phyloP scores from a whole-genome alignment of 1,139 yeast species.

The Geotrichum restrictum region DNA sequence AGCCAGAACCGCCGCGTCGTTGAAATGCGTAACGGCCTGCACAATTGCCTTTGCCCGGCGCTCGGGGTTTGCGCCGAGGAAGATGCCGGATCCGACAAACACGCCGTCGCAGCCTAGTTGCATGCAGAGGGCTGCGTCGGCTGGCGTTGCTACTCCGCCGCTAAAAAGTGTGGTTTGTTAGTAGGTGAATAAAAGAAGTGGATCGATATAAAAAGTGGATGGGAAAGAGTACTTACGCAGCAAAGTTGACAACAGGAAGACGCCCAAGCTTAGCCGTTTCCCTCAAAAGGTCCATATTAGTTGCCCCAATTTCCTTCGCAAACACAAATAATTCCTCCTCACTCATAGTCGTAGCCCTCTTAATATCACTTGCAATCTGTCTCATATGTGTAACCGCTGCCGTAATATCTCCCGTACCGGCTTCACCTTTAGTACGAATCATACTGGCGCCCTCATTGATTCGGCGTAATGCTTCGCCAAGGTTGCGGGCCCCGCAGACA shows the following conservation, averaged over 20 bases:
- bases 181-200: too few relatives aligned
- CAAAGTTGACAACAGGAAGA: conserved; percentile 81
- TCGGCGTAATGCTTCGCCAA: conserved; percentile 82
- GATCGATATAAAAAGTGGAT: too few relatives aligned
- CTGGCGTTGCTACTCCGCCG: conserved; percentile 87
- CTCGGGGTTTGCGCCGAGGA: conserved; percentile 71
- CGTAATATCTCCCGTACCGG: conserved; percentile 84
- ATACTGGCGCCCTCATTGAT: conserved; percentile 82
- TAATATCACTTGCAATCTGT: conserved; percentile 55
- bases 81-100: conserved; percentile 86
- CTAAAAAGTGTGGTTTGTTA: too few relatives aligned
- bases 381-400: conserved; percentile 80
- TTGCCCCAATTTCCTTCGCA: conserved; percentile 62
- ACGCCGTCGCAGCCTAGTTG: conserved; percentile 90
- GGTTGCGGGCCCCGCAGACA: conserved; percentile 81
- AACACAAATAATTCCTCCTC: conserved; percentile 48
- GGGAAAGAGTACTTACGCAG: conserved; percentile 57
- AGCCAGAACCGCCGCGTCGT: conserved; percentile 60
- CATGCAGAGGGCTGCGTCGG: conserved; percentile 87
- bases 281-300: conserved; percentile 48
- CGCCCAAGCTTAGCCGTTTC: conserved; percentile 55
- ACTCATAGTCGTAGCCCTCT: conserved; percentile 44
- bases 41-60: conserved; percentile 77
- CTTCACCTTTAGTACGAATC: conserved; percentile 86
- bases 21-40: conserved; percentile 71